A percentile compares a stretch with the other conserved stretches of the same genome.
Conservation (phyloP, 345 rosid genomes). For the Camelina hispida region DNA sequence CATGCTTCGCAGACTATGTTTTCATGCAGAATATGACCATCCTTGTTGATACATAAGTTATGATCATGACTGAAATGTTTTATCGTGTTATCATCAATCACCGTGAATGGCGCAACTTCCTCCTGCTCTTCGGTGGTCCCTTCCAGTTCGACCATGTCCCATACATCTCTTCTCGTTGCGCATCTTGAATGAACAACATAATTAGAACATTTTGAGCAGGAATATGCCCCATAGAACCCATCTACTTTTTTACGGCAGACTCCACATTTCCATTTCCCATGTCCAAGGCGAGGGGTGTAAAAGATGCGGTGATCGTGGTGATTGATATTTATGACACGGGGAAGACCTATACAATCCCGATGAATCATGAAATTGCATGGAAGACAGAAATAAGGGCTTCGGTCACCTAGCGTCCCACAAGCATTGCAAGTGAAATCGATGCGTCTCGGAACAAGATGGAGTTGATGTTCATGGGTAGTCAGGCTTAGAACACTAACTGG, state of each 20-base stretch:
- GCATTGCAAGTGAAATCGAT: background rate
- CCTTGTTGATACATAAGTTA: background rate
- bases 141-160: background rate
- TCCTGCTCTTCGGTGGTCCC: too few species aligned
- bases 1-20: background rate
- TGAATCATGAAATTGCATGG: too few species aligned
- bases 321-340: too few species aligned
- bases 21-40: background rate
- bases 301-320: too few species aligned
- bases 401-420: too few species aligned
- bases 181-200: background rate
- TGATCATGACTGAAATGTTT: background rate
- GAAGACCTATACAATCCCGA: too few species aligned
- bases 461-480: slow-evolving; percentile 14
- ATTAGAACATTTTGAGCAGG: background rate
- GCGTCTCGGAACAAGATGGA: slow-evolving; percentile 17
- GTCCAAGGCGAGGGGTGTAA: too few species aligned
- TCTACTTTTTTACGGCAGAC: background rate
- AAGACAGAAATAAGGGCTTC: too few species aligned
- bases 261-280: background rate
- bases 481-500: background rate
- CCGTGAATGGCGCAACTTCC: background rate
- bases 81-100: background rate
- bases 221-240: background rate
- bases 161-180: background rate